Evolutionary conservation across 2,329 filamentous ascomycete genomes (phyloP).

Genomic region (Cladorrhinum sp.): DNA sequence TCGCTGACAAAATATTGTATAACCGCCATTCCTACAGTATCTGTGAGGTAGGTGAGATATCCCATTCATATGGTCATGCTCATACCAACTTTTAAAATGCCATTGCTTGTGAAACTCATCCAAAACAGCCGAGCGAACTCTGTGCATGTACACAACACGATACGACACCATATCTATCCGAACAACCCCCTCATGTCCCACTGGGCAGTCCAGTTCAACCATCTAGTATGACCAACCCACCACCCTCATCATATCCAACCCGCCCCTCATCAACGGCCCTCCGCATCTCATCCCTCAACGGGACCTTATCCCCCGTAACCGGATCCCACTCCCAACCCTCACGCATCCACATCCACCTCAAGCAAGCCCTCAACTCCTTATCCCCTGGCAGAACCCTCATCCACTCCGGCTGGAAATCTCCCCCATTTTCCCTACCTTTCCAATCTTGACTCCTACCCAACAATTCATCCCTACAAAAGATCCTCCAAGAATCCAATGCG

Average conservation of each 20-base stretch:
- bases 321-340: conserved; percentile 83
- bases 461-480: conserved; percentile 82
- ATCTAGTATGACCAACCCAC: conserved; percentile 44
- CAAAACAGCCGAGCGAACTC: too few relatives aligned
- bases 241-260: conserved; percentile 54
- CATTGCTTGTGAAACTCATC: too few relatives aligned
- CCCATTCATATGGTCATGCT: too few relatives aligned
- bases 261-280: conserved; percentile 55
- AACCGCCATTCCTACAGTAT: too few relatives aligned
- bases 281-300: conserved; percentile 52
- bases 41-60: too few relatives aligned
- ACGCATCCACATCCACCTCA: conserved; percentile 89
- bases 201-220: too few relatives aligned
- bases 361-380: conserved; percentile 83
- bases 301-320: conserved; percentile 59
- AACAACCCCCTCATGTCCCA: too few relatives aligned
- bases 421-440: conserved; percentile 54
- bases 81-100: too few relatives aligned
- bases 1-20: too few relatives aligned
- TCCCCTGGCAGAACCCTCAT: conserved; percentile 78
- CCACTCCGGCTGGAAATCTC: conserved; percentile 80
- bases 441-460: conserved; percentile 64
- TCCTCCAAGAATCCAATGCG: conserved; percentile 85
- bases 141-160: too few relatives aligned
- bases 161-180: too few relatives aligned